Evolutionary conservation across 2,329 filamentous ascomycete species (phyloP).

Genomic region (Lachnellula subtilissima): DNA sequence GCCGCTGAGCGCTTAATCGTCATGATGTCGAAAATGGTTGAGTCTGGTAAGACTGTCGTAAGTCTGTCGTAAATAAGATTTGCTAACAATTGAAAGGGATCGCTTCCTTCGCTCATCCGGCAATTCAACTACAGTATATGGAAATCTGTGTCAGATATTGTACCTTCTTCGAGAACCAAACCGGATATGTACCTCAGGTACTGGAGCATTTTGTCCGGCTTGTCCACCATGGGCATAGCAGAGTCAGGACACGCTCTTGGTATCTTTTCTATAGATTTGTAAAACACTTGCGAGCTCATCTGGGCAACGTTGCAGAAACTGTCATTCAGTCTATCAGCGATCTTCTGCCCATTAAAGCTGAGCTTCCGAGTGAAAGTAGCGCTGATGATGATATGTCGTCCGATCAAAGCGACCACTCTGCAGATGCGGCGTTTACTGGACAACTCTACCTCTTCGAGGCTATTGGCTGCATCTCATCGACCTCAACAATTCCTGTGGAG

Average conservation of each 20-base stretch:
- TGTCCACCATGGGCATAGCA: constrained; percentile 81
- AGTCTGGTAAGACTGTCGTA: constrained; percentile 61
- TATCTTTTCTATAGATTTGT: constrained; percentile 93
- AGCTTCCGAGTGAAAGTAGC: constrained; percentile 70
- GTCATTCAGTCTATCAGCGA: constrained; percentile 88
- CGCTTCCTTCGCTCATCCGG: constrained; percentile 79
- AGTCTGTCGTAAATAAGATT: neutral
- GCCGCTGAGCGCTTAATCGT: constrained; percentile 77
- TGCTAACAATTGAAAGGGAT: constrained; percentile 56
- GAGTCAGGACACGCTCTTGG: constrained; percentile 89
- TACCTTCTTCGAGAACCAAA: constrained; percentile 83
- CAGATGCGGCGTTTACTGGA: constrained; percentile 85
- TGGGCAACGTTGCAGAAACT: constrained; percentile 85
- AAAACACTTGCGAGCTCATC: constrained; percentile 76
- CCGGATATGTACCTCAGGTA: constrained; percentile 75
- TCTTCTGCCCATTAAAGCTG: constrained; percentile 83
- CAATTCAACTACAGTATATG: constrained; percentile 95
- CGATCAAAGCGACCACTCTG: constrained; percentile 82
- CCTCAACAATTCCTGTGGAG: constrained; percentile 67
- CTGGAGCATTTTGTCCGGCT: constrained; percentile 88
- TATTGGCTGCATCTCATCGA: constrained; percentile 87
- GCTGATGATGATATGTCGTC: constrained; percentile 92
- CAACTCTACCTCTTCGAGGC: constrained; percentile 94
- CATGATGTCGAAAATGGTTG: constrained; percentile 95
- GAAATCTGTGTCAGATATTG: constrained; percentile 95